Percentiles rank a stretch among this genome's conserved stretches.
Evolutionary conservation across 78 protist species (phyloP).

Genomic region (Capsaspora owczarzaki): DNA sequence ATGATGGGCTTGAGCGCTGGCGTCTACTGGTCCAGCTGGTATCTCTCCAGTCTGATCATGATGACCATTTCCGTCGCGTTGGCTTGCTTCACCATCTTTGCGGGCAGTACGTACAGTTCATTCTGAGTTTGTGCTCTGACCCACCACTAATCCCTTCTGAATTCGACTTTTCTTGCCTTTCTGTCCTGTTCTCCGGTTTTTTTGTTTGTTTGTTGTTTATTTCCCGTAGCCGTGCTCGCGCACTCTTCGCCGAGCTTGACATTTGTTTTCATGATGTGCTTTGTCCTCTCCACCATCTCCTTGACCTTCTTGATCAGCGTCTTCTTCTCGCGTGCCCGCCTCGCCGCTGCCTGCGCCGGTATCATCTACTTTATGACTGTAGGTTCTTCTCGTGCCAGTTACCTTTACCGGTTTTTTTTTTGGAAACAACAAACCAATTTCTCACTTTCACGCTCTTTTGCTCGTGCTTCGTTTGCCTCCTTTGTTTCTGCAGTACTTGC

Average conservation of each 20-base stretch:
- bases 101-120: not conserved
- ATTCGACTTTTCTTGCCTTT: too few relatives aligned
- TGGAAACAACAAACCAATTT: not conserved
- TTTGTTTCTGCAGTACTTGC: slow-evolving; percentile 1
- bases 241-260: not conserved
- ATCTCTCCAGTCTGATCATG: not conserved
- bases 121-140: too few relatives aligned
- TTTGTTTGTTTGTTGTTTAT: too few relatives aligned
- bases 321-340: slow-evolving; percentile 6
- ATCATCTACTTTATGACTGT: slow-evolving; percentile 11
- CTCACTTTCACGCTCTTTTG: not conserved
- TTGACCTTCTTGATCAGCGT: slow-evolving; percentile 2
- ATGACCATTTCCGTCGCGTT: not conserved
- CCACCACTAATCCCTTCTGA: too few relatives aligned
- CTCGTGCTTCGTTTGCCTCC: not conserved
- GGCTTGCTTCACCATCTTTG: not conserved
- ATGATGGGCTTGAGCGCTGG: not conserved
- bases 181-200: too few relatives aligned
- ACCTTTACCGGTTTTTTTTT: not conserved
- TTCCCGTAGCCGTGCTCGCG: not conserved
- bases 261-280: not conserved
- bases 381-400: not conserved
- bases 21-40: not conserved
- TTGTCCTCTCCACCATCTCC: not conserved
- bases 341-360: slow-evolving; percentile 31